Base-by-base conservation (phyloP, 2,329 filamentous ascomycete genomes). In the Ustulina deusta region DNA sequence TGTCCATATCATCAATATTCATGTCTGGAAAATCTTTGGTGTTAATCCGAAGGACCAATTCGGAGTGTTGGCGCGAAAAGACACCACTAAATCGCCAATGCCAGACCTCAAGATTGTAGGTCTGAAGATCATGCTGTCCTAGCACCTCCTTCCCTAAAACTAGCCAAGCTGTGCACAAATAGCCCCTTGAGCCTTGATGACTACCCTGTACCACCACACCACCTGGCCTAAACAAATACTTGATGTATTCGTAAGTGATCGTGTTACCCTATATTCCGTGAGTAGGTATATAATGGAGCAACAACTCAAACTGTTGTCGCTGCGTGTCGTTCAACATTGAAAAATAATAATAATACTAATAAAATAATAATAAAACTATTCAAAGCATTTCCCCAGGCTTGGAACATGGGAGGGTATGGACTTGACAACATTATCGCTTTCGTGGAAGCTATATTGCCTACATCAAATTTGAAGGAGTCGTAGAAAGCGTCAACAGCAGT, bases 151-250 rank as follows among this genome's bases (percentile, higher is more conserved):
- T n/a, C n/a, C n/a, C n/a, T n/a, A n/a, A n/a, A n/a, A n/a, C 7
- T 4, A 15, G 7, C 62, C 46, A 52, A 10, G 27, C 1, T 17
- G 17, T 36, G 25, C 52, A 51, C 22, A 51, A 22, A 13, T 60
- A 60, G n/a, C 44, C 55, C n/a, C 55, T 46, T n/a, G 20, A 11
- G 15, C 3, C 10, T 6, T 59, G 29, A 10, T 51, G 6, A 11
- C 2, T 64, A 0, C 44, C 42, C 40, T 20, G 9, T 10, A 65
- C 55, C 4, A 65, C 15, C 2, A 65, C 27, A n/a, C 46, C 62
- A 1, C 62, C 62, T 6, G 46, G 62, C 10, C 52, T 65, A 7
- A 65, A 52, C 36, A 65, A 54, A 29, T 65, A 65, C 11, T 25
- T 34, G 7, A 65, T 52, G 20, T 60, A 44, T 29, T 6, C 15